Evolutionary conservation across 1,284 basidiomycete genomes (phyloP).

Genomic region (Cryptococcus neoformans): DNA sequence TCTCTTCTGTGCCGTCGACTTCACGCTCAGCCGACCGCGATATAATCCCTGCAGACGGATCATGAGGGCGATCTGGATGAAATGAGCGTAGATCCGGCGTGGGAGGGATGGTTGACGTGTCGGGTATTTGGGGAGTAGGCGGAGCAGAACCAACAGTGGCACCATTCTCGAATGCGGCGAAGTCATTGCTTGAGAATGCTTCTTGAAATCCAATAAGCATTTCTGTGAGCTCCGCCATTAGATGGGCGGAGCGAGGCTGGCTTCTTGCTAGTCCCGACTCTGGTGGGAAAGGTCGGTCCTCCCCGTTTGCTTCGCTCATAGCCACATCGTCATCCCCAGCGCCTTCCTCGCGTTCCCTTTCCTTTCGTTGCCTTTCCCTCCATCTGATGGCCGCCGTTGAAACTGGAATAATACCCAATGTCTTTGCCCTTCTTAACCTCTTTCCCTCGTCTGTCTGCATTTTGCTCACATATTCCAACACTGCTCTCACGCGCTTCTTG

Average conservation of each 20-base stretch:
- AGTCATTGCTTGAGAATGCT: constrained; percentile 54
- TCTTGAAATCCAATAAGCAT: constrained; percentile 85
- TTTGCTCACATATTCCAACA: constrained; percentile 77
- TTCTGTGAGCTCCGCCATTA: constrained; percentile 84
- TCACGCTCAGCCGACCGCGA: background rate
- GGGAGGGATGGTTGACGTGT: background rate
- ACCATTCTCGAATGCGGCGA: constrained; percentile 11
- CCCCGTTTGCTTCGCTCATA: background rate
- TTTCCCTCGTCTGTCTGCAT: constrained; percentile 69
- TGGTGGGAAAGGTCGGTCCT: background rate
- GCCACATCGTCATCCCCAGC: constrained; percentile 8
- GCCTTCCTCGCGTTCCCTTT: background rate
- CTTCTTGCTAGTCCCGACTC: constrained; percentile 56
- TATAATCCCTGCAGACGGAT: no score
- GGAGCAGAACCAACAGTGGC: background rate
- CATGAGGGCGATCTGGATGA: no score
- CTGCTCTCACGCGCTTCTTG: constrained; percentile 88
- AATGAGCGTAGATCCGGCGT: background rate
- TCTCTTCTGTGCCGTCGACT: background rate
- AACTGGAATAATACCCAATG: constrained; percentile 53
- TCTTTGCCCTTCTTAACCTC: constrained; percentile 64
- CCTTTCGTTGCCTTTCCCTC: constrained; percentile 1
- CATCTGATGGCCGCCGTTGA: constrained; percentile 11
- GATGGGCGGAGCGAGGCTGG: constrained; percentile 6
- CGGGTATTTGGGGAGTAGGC: background rate